phyloP scores from a whole-genome alignment of 345 rosid species.

The Gossypium anomalum region DNA sequence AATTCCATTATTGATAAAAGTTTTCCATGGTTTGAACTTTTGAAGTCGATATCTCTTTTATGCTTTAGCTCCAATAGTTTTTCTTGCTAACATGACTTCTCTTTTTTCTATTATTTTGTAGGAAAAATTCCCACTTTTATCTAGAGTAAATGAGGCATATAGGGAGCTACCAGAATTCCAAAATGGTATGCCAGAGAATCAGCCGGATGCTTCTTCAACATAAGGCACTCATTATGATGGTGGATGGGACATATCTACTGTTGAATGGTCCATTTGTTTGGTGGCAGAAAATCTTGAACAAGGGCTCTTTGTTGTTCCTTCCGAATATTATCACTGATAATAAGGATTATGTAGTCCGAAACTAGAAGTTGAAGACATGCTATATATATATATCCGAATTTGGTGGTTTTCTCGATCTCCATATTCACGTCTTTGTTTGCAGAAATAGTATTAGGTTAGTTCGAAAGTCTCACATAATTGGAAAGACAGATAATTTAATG shows the following conservation, averaged over 20 bases:
- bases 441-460: too few species aligned
- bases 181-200: conserved; percentile 31
- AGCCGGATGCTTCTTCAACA: conserved; percentile 33
- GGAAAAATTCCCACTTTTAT: conserved; percentile 53
- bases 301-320: neutral
- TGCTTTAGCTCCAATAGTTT: neutral
- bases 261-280: neutral
- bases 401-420: too few species aligned
- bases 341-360: neutral
- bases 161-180: conserved; percentile 40
- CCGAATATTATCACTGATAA: neutral
- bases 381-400: neutral
- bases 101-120: conserved; percentile 22
- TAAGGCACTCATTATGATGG: conserved; percentile 8
- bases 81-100: neutral
- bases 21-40: too few species aligned
- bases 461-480: too few species aligned
- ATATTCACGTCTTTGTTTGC: too few species aligned
- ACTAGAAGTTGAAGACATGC: neutral
- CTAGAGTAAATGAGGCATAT: conserved; percentile 56
- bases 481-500: too few species aligned
- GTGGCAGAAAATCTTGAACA: neutral
- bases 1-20: neutral
- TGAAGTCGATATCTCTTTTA: neutral
- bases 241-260: neutral